These are phyloP conservation scores for Isoetes taiwanensis DNA, from an alignment of 75 land plant species.

Conservation along the genomic window DNA sequence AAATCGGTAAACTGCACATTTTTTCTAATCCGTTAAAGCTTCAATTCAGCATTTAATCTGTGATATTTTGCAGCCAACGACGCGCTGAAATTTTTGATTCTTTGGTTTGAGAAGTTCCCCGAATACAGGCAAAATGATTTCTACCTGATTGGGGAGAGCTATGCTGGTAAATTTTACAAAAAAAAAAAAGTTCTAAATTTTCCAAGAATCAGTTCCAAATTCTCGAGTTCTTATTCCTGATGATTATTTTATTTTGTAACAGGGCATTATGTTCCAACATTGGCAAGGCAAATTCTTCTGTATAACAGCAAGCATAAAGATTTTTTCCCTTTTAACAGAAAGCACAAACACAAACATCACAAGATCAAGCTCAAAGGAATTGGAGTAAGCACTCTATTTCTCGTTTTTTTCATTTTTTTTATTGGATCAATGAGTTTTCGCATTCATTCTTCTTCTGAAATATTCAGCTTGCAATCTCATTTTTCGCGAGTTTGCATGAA, in stretches of 20 bases:
- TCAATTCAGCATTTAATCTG: background rate
- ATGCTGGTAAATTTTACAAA: slow-evolving; percentile 2
- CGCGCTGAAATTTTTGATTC: background rate
- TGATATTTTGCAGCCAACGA: background rate
- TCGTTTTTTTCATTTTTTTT: background rate
- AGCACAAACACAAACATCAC: no score
- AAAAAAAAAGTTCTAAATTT: no score
- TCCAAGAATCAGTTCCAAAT: no score
- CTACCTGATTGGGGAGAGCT: slow-evolving; percentile 4
- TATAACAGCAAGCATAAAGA: slow-evolving; percentile 11
- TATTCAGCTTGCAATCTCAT: no score
- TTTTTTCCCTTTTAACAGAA: no score
- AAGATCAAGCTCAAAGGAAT: slow-evolving; percentile 35
- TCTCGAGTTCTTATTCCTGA: background rate
- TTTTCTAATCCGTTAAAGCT: background rate
- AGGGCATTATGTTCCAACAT: slow-evolving; percentile 32
- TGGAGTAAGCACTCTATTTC: slow-evolving; percentile 3
- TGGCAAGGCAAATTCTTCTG: slow-evolving; percentile 20
- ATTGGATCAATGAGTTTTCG: no score
- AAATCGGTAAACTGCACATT: background rate
- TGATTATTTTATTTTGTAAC: background rate
- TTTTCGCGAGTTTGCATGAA: no score
- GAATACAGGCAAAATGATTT: background rate
- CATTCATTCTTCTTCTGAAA: no score
- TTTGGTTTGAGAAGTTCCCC: background rate